phyloP scores from a whole-genome alignment of 441 rosid genomes.

The Pelargonium citronellum region DNA sequence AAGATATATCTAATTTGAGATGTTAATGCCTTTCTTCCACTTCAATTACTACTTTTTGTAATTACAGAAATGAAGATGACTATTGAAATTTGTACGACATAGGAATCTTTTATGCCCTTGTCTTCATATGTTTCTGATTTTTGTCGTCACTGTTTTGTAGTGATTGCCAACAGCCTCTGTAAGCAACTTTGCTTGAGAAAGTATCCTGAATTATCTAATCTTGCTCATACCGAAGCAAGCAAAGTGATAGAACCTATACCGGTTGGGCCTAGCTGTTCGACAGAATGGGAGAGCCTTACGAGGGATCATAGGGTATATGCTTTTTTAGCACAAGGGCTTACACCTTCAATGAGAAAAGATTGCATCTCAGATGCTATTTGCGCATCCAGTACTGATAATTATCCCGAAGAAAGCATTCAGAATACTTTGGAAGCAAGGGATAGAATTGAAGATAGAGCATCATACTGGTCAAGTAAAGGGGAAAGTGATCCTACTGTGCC shows the following conservation, averaged over 20 bases:
- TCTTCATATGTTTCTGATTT: background rate
- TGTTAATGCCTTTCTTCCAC: background rate
- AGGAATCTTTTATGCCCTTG: background rate
- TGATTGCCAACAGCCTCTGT: constrained; percentile 25
- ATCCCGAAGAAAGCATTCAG: constrained; percentile 28
- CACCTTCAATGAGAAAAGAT: constrained; percentile 18
- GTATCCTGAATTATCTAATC: constrained; percentile 23
- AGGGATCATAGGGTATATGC: constrained; percentile 31
- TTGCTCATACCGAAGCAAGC: constrained; percentile 17
- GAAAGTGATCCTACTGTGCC: constrained; percentile 22
- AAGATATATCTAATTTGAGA: background rate
- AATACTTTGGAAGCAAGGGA: constrained; percentile 35
- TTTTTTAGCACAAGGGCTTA: constrained; percentile 29
- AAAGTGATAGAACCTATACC: constrained; percentile 25
- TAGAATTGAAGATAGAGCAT: constrained; percentile 23
- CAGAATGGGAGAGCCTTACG: constrained; percentile 23
- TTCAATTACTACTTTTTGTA: background rate
- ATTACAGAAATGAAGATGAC: background rate
- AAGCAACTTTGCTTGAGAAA: constrained; percentile 32
- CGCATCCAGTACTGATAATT: constrained; percentile 39
- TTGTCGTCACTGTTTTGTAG: constrained; percentile 19
- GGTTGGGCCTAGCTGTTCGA: constrained; percentile 7
- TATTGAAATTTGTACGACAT: background rate
- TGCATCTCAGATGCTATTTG: constrained; percentile 30
- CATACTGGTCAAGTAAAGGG: constrained; percentile 41